Evolutionary conservation across 352 stramenopile genomes (phyloP).

Genomic region (Phytopythium montanum): DNA sequence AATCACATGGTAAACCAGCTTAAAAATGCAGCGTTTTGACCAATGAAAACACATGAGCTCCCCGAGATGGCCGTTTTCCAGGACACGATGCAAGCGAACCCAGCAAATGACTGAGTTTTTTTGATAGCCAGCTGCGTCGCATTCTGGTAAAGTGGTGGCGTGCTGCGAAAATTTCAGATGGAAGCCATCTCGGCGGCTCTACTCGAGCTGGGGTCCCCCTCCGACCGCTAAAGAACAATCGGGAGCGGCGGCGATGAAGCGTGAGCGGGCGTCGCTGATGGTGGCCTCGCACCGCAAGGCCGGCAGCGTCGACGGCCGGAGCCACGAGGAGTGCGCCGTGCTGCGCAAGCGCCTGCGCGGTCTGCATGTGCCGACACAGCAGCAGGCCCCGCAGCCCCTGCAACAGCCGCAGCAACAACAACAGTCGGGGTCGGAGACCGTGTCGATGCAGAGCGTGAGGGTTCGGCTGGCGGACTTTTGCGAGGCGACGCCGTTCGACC

Average conservation of each 20-base stretch:
- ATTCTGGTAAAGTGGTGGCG: neutral
- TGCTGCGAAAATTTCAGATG: constrained; percentile 6
- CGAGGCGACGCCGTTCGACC: constrained; percentile 33
- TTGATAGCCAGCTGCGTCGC: neutral
- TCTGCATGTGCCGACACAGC: constrained; percentile 9
- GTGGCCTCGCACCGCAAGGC: constrained; percentile 22
- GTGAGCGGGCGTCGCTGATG: constrained; percentile 29
- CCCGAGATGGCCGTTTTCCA: neutral
- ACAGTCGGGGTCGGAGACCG: neutral
- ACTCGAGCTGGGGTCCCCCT: neutral
- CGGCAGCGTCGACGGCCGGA: constrained; percentile 10
- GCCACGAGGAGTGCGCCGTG: constrained; percentile 24
- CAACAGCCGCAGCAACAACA: neutral
- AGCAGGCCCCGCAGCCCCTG: constrained; percentile 10
- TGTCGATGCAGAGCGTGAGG: neutral
- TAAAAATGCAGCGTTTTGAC: neutral
- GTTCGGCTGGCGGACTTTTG: constrained; percentile 30
- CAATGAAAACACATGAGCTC: neutral
- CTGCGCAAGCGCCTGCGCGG: constrained; percentile 43
- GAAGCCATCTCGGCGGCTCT: neutral
- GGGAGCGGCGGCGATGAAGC: constrained; percentile 34
- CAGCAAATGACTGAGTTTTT: neutral
- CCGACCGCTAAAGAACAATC: constrained; percentile 1
- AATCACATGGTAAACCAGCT: neutral
- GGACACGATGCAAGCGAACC: neutral